Conservation (phyloP, 768 basidiomycete species). For the Podaxis sp. region DNA sequence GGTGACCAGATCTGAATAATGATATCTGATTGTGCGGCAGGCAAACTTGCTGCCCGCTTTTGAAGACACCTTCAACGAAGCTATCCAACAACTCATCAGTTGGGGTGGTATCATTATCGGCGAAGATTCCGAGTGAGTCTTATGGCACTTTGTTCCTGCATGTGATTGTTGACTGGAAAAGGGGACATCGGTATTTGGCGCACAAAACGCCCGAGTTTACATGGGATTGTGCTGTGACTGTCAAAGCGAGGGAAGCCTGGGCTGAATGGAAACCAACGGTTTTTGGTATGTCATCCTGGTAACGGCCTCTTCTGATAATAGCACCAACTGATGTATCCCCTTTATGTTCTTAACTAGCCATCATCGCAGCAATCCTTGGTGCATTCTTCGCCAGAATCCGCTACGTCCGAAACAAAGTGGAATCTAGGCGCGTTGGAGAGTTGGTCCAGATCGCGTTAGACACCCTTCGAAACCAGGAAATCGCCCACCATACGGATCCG, state of each 20-base stretch:
- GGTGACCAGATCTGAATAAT: not conserved
- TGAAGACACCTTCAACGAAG: conserved; percentile 76
- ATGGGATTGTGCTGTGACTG: conserved; percentile 63
- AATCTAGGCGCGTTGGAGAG: conserved; percentile 65
- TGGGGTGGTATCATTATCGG: conserved; percentile 74
- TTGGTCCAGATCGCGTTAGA: conserved; percentile 81
- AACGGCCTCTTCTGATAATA: conserved; percentile 18
- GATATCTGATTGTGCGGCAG: conserved; percentile 33
- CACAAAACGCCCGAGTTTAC: conserved; percentile 69
- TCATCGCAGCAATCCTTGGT: conserved; percentile 29
- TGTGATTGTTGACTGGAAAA: conserved; percentile 26
- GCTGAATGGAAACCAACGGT: conserved; percentile 63
- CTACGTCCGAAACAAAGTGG: conserved; percentile 51
- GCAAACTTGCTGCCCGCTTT: conserved; percentile 55
- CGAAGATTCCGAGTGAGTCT: conserved; percentile 62
- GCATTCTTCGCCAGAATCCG: conserved; percentile 36
- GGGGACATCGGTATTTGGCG: conserved; percentile 74
- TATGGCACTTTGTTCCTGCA: conserved; percentile 17
- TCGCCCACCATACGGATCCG: conserved; percentile 81
- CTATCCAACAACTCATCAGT: conserved; percentile 71
- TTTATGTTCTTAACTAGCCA: conserved; percentile 27
- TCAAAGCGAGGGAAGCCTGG: conserved; percentile 70
- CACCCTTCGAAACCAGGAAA: conserved; percentile 78
- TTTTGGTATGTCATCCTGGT: conserved; percentile 46
- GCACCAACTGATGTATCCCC: conserved; percentile 16